Conservation (phyloP, 306 rosid genomes). For the Abrus pulchellus region DNA sequence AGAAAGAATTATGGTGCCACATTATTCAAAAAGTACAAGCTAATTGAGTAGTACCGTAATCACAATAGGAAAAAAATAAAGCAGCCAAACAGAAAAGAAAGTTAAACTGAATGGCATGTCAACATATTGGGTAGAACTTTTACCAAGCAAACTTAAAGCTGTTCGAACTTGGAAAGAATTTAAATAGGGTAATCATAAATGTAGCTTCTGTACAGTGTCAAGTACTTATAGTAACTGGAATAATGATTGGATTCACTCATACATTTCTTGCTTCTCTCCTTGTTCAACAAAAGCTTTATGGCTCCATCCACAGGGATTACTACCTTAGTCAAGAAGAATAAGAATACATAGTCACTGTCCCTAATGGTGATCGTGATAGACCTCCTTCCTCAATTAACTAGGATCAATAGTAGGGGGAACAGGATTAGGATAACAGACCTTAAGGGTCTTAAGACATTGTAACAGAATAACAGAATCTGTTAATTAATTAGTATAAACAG, state of each 20-base stretch:
- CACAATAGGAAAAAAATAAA: not conserved
- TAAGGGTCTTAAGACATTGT: too few relatives aligned
- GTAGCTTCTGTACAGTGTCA: not conserved
- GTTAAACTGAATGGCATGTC: slow-evolving; percentile 5
- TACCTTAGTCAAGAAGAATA: not conserved
- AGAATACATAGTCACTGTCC: not conserved
- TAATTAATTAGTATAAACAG: too few relatives aligned
- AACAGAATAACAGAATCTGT: too few relatives aligned
- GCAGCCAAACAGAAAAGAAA: not conserved
- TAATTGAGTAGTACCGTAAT: slow-evolving; percentile 2
- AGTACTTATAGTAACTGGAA: not conserved
- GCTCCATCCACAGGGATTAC: not conserved
- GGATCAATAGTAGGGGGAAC: too few relatives aligned
- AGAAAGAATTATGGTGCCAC: not conserved
- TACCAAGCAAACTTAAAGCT: not conserved
- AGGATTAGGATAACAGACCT: too few relatives aligned
- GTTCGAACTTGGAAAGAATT: too few relatives aligned
- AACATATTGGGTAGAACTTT: slow-evolving; percentile 11
- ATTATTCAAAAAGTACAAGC: slow-evolving; percentile 35
- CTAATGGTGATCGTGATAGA: too few relatives aligned
- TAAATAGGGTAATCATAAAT: not conserved
- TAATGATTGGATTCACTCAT: not conserved
- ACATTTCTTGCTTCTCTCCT: not conserved
- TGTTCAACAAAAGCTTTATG: not conserved
- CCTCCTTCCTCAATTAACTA: too few relatives aligned